These are phyloP conservation scores for Cornus kousa DNA, from an alignment of 148 eudicot species.

Conservation along the genomic window DNA sequence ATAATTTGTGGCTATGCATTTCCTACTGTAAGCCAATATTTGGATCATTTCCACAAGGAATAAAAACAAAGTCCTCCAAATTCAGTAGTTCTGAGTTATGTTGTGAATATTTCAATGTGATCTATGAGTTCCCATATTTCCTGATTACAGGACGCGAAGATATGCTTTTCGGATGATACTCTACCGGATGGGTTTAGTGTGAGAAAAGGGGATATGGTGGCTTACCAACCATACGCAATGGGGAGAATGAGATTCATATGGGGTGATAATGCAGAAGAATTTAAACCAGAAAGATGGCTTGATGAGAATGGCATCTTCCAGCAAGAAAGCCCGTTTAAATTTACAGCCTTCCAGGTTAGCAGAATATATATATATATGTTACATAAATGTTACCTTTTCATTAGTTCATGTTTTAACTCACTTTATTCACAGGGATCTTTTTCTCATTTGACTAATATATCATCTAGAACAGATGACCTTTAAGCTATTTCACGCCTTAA, in stretches of 20 bases:
- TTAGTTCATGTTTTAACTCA: not conserved
- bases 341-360: constrained; percentile 70
- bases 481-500: no score
- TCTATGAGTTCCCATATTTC: not conserved
- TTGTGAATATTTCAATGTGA: not conserved
- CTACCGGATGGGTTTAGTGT: constrained; percentile 75
- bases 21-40: not conserved
- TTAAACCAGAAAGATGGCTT: constrained; percentile 81
- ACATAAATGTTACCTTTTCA: not conserved
- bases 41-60: not conserved
- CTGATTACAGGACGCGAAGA: constrained; percentile 49
- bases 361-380: not conserved
- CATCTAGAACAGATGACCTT: no score
- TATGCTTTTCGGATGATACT: constrained; percentile 66
- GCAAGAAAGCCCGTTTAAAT: constrained; percentile 71
- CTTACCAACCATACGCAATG: constrained; percentile 81
- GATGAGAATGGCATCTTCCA: constrained; percentile 61
- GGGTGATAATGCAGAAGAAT: constrained; percentile 76
- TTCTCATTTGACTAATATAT: not conserved
- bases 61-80: no score
- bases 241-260: constrained; percentile 77
- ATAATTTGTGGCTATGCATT: not conserved
- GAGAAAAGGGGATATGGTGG: constrained; percentile 69
- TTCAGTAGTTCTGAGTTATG: not conserved
- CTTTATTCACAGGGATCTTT: not conserved